Evolutionary conservation across 495 filamentous ascomycete genomes (phyloP), one percentile per base, ranked within the genome.

Genomic region (Tetracladium setigerum): DNA sequence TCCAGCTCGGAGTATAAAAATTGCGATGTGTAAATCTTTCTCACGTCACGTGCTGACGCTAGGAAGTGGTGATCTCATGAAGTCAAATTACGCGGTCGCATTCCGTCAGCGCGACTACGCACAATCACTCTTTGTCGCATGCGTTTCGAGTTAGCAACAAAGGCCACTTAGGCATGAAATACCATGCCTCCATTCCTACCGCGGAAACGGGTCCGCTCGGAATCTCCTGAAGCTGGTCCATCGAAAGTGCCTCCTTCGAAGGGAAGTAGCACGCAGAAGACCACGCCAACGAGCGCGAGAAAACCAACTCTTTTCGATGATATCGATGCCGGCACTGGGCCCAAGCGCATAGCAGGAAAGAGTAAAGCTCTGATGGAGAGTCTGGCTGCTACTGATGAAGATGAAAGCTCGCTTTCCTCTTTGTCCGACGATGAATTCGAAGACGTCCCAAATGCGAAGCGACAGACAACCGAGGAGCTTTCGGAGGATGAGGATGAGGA

Each of bases 361-460:
- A 77, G 65, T 13, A 70, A 71, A 49, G 67, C 63, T 2, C 62
- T 71, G 2, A 49, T 78, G 13, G 62, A 69, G 5, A 48, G 67
- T 16, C 61, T 81, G 31, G 72, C 73, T 9, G 73, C 72, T 46
- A 73, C 71, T 31, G 72, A 81, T 30, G 77, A 27, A 27, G 22
- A 27, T 27, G 64, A 62, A 12, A 71, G 64, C 51, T 72, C 73
- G 0, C 61, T 74, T 38, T 81, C 76, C 6, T 82, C 79, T 0
- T 63, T 87, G 14, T 87, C 82, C 31, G 84, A 89, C 47, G 70
- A 65, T 43, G 77, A 84, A 41, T 84, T 86, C 49, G 81, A 86
- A 49, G 48, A 57, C 44, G 43, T 55, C 1, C 53, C 47, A 10
- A 30, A 22, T 19, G 47, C 45, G 44, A 81, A 85, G 43, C 24